These are phyloP conservation scores for Parietichytrium sp. DNA, from an alignment of 108 stramenopile genomes.

Conservation along the genomic window DNA sequence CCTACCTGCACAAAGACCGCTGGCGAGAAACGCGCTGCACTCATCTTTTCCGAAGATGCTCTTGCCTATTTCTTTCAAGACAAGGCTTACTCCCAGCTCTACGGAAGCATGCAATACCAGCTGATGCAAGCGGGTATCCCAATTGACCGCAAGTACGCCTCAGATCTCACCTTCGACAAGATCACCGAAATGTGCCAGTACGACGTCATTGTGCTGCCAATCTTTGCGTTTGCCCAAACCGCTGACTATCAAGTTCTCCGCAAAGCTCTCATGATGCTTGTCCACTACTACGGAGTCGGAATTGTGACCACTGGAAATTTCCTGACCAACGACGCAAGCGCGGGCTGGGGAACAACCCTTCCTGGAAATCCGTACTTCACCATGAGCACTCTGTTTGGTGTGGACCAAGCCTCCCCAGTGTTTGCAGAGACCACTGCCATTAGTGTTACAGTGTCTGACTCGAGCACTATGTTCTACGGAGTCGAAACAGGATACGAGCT, in stretches of 20 bases:
- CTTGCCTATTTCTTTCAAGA: neutral
- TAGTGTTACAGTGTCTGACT: neutral
- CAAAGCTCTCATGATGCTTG: neutral
- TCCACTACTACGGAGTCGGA: neutral
- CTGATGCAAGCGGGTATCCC: constrained; percentile 20
- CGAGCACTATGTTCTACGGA: neutral
- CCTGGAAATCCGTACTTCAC: constrained; percentile 29
- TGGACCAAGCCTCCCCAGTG: neutral
- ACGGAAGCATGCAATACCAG: neutral
- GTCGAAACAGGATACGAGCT: neutral
- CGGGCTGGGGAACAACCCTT: neutral
- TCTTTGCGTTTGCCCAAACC: no score
- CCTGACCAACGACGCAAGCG: neutral
- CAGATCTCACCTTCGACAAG: neutral
- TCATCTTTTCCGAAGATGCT: neutral
- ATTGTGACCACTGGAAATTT: neutral
- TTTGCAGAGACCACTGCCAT: neutral
- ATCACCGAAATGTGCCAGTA: neutral
- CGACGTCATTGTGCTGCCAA: neutral
- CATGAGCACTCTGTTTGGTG: neutral
- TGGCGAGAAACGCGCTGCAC: neutral
- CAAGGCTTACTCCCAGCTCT: constrained; percentile 27
- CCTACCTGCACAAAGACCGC: no score
- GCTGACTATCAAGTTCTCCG: no score
- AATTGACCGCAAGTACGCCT: neutral